Conservation (phyloP, 1,284 basidiomycete genomes). For the Naganishia liquefaciens region DNA sequence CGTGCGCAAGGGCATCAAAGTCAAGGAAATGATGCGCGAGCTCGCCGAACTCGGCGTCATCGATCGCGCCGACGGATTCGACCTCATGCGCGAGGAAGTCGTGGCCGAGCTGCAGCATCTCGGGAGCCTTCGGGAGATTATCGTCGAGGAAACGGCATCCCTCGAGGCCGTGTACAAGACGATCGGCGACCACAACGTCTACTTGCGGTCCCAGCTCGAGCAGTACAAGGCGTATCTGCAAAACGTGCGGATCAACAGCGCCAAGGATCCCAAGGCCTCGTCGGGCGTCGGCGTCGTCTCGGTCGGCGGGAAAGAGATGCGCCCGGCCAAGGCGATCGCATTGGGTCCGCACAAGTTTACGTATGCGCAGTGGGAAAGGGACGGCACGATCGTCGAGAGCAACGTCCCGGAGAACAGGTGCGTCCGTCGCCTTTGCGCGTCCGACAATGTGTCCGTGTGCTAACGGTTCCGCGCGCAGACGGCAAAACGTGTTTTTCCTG, state of each 20-base stretch:
- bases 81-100: slow-evolving; percentile 96
- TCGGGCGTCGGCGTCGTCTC: slow-evolving; percentile 87
- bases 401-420: slow-evolving; percentile 97
- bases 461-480: slow-evolving; percentile 57
- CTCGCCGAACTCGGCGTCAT: slow-evolving; percentile 88
- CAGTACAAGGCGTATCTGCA: slow-evolving; percentile 99
- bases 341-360: slow-evolving; percentile 96
- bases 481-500: slow-evolving; percentile 98
- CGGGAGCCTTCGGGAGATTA: slow-evolving; percentile 94
- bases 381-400: slow-evolving; percentile 98
- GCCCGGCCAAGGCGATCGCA: slow-evolving; percentile 76
- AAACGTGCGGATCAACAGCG: slow-evolving; percentile 83
- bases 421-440: slow-evolving; percentile 44
- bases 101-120: slow-evolving; percentile 91
- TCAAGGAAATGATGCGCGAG: slow-evolving; percentile 97
- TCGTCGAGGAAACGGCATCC: slow-evolving; percentile 84
- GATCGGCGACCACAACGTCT: slow-evolving; percentile 98
- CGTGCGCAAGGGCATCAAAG: slow-evolving; percentile 96
- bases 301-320: slow-evolving; percentile 97
- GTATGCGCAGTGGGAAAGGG: slow-evolving; percentile 96
- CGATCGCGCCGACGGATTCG: slow-evolving; percentile 78
- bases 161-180: slow-evolving; percentile 98
- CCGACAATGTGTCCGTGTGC: not conserved
- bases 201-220: slow-evolving; percentile 91
- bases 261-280: slow-evolving; percentile 74